Evolutionary conservation across 495 filamentous ascomycete species (phyloP).

Genomic region (Hypoxylon rickii): DNA sequence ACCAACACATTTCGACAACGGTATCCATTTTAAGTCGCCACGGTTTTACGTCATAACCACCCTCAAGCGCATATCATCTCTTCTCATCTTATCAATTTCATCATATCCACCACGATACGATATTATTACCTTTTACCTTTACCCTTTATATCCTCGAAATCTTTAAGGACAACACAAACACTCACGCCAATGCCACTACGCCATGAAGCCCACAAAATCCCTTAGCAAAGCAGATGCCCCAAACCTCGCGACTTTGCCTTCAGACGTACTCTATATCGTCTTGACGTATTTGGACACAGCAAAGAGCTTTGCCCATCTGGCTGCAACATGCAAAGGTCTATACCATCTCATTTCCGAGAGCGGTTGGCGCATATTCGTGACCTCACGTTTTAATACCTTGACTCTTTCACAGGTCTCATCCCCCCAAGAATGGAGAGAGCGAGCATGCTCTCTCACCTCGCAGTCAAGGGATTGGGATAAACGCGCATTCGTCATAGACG

Average conservation of each 20-base stretch:
- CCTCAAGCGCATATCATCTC: too few relatives aligned
- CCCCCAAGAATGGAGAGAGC: constrained; percentile 38
- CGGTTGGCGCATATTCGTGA: constrained; percentile 52
- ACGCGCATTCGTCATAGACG: constrained; percentile 41
- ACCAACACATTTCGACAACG: too few relatives aligned
- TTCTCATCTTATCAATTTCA: too few relatives aligned
- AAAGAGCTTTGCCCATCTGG: constrained; percentile 41
- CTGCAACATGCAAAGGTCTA: constrained; percentile 37
- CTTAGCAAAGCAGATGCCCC: constrained; percentile 9
- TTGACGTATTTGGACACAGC: constrained; percentile 46
- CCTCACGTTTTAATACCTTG: constrained; percentile 43
- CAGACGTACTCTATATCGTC: constrained; percentile 47
- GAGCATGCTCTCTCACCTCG: constrained; percentile 45
- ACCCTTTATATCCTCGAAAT: too few relatives aligned
- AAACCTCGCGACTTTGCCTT: constrained; percentile 38
- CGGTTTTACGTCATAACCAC: too few relatives aligned
- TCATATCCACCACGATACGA: too few relatives aligned
- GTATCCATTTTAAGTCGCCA: too few relatives aligned
- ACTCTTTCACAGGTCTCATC: constrained; percentile 20
- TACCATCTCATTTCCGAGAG: constrained; percentile 35
- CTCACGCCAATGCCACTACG: background rate
- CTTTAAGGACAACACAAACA: too few relatives aligned
- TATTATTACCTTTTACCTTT: too few relatives aligned
- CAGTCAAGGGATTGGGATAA: constrained; percentile 53
- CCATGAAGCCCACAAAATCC: constrained; percentile 6